phyloP scores from a whole-genome alignment of 1,284 basidiomycete species.

The Leccinum holopus region DNA sequence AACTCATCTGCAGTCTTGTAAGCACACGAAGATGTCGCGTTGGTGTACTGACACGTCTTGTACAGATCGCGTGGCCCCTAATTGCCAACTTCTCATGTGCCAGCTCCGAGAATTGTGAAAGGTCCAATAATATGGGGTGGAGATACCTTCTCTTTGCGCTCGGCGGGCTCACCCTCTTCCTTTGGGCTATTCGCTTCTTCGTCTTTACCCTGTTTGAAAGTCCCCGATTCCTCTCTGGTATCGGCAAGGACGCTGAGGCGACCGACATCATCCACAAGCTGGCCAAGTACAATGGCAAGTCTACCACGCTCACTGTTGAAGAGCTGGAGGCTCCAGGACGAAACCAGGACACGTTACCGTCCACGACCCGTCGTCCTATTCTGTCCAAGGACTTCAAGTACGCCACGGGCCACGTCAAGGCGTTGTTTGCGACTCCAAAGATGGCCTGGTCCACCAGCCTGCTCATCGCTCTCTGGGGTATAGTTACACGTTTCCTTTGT shows the following conservation, averaged over 20 bases:
- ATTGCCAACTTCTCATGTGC: constrained; percentile 50
- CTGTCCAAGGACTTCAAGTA: constrained; percentile 41
- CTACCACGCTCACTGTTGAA: constrained; percentile 40
- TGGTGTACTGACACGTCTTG: neutral
- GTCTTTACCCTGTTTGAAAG: constrained; percentile 61
- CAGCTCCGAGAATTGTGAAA: constrained; percentile 35
- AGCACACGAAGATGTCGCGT: constrained; percentile 24
- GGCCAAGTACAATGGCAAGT: constrained; percentile 57
- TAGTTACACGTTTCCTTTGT: neutral
- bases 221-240: constrained; percentile 61
- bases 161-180: constrained; percentile 51
- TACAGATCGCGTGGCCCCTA: constrained; percentile 49
- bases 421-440: constrained; percentile 54
- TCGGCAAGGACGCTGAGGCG: constrained; percentile 62
- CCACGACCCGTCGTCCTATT: constrained; percentile 18
- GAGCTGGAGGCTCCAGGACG: constrained; percentile 35
- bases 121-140: constrained; percentile 57
- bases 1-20: constrained; percentile 62
- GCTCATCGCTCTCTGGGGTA: constrained; percentile 57
- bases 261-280: constrained; percentile 58
- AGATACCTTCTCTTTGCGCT: constrained; percentile 46
- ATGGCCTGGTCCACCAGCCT: constrained; percentile 59
- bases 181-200: constrained; percentile 60
- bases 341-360: neutral
- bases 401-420: constrained; percentile 45